phyloP scores from a whole-genome alignment of 2,329 filamentous ascomycete genomes.

The Ophiocordyceps unilateralis region DNA sequence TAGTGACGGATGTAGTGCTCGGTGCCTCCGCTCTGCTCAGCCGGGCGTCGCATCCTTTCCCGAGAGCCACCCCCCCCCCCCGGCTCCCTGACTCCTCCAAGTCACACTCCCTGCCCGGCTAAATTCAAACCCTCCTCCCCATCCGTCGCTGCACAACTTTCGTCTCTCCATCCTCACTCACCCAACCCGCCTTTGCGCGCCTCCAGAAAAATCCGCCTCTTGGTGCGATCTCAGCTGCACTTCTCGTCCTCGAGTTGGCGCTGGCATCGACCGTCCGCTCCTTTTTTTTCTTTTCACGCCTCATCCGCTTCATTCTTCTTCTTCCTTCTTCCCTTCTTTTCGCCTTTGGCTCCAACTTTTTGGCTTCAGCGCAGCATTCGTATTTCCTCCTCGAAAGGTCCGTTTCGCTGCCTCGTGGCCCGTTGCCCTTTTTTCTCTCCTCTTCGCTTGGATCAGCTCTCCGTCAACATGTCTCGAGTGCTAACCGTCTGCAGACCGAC shows the following conservation, averaged over 20 bases:
- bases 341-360: slow-evolving; percentile 8
- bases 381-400: slow-evolving; percentile 3
- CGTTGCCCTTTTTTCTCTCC: slow-evolving; percentile 2
- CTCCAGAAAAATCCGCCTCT: slow-evolving; percentile 4
- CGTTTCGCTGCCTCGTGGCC: slow-evolving; percentile 6
- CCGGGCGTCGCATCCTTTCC: neutral
- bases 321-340: slow-evolving; percentile 4
- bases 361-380: slow-evolving; percentile 9
- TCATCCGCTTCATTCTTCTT: slow-evolving; percentile 4
- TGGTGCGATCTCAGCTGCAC: slow-evolving; percentile 41
- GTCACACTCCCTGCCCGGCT: slow-evolving; percentile 2
- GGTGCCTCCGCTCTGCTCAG: neutral
- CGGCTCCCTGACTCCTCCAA: neutral
- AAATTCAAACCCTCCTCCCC: slow-evolving; percentile 4
- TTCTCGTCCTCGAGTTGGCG: slow-evolving; percentile 28
- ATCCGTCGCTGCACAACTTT: slow-evolving; percentile 2
- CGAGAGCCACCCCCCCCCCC: neutral
- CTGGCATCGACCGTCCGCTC: slow-evolving; percentile 46
- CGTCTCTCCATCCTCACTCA: slow-evolving; percentile 3
- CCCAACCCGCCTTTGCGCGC: slow-evolving; percentile 3
- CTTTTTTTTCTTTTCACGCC: slow-evolving; percentile 15
- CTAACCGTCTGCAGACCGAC: neutral
- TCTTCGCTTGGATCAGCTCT: neutral
- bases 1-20: neutral
- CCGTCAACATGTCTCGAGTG: neutral